Percentiles rank a stretch among this genome's conserved stretches.
Conservation (phyloP, 768 basidiomycete genomes). For the Pisolithus microcarpus region DNA sequence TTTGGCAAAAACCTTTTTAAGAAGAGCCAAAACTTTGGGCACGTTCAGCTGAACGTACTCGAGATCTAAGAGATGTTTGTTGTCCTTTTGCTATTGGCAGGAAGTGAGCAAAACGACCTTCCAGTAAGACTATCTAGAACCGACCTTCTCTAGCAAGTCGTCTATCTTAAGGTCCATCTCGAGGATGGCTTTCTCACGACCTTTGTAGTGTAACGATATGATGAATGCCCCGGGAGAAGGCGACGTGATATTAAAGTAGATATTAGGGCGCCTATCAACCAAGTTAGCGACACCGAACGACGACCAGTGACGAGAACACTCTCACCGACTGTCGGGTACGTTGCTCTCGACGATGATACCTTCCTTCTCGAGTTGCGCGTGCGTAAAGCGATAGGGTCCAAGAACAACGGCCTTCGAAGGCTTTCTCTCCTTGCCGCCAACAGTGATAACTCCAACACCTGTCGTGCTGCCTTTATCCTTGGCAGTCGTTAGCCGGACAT, state of each 20-base stretch:
- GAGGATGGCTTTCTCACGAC: conserved; percentile 95
- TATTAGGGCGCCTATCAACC: conserved; percentile 76
- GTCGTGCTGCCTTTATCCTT: conserved; percentile 85
- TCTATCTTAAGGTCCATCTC: conserved; percentile 99
- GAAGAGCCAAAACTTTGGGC: conserved; percentile 82
- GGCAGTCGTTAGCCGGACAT: conserved; percentile 82
- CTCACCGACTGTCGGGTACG: conserved; percentile 94
- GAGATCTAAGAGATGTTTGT: conserved; percentile 90
- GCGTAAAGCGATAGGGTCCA: conserved; percentile 96
- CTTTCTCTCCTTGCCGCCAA: conserved; percentile 98
- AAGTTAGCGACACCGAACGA: conserved; percentile 1
- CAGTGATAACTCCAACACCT: conserved; percentile 90
- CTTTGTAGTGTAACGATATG: conserved; percentile 98
- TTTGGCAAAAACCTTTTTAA: conserved; percentile 92
- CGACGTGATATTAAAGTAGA: conserved; percentile 98
- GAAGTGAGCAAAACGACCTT: conserved; percentile 11
- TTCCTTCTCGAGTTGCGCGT: conserved; percentile 97
- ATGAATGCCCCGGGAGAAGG: conserved; percentile 98
- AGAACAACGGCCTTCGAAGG: conserved; percentile 75
- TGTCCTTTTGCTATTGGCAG: conserved; percentile 86
- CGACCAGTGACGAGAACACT: conserved; percentile 15
- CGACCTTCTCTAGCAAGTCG: conserved; percentile 92
- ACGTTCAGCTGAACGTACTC: conserved; percentile 98
- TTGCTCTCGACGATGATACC: conserved; percentile 99
- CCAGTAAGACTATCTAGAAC: conserved; percentile 11